Conservation (phyloP, 2,329 filamentous ascomycete genomes). For the Dactylellina parvicollis region DNA sequence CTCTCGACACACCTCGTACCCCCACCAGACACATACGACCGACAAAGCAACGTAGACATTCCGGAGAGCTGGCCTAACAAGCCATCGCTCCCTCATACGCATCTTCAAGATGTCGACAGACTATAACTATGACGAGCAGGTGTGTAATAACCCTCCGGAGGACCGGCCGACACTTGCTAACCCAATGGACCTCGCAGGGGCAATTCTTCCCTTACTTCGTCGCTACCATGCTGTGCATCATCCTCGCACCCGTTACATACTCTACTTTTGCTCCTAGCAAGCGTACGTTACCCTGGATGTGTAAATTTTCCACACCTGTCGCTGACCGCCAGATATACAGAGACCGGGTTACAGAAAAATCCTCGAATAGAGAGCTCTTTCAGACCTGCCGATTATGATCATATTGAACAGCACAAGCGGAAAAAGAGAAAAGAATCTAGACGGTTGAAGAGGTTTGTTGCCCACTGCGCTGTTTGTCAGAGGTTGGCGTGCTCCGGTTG, state of each 20-base stretch:
- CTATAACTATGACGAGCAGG: constrained; percentile 97
- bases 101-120: constrained; percentile 80
- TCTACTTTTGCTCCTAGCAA: constrained; percentile 82
- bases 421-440: constrained; percentile 91
- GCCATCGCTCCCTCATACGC: constrained; percentile 35
- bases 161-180: constrained; percentile 49
- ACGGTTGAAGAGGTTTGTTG: constrained; percentile 81
- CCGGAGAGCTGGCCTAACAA: constrained; percentile 45
- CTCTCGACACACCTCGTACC: constrained; percentile 19
- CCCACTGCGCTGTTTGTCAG: background rate
- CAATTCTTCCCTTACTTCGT: constrained; percentile 99
- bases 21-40: constrained; percentile 42
- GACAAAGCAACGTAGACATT: constrained; percentile 20
- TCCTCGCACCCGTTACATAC: constrained; percentile 91
- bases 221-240: constrained; percentile 84
- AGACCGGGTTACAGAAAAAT: constrained; percentile 59
- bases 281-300: constrained; percentile 62
- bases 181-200: constrained; percentile 67
- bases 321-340: background rate
- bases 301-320: background rate
- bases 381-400: constrained; percentile 80
- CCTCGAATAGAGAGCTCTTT: constrained; percentile 69
- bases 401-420: constrained; percentile 82
- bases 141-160: constrained; percentile 59
- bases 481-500: background rate